Base-by-base conservation (phyloP, 495 filamentous ascomycete genomes). In the Penicillium cataractarum region DNA sequence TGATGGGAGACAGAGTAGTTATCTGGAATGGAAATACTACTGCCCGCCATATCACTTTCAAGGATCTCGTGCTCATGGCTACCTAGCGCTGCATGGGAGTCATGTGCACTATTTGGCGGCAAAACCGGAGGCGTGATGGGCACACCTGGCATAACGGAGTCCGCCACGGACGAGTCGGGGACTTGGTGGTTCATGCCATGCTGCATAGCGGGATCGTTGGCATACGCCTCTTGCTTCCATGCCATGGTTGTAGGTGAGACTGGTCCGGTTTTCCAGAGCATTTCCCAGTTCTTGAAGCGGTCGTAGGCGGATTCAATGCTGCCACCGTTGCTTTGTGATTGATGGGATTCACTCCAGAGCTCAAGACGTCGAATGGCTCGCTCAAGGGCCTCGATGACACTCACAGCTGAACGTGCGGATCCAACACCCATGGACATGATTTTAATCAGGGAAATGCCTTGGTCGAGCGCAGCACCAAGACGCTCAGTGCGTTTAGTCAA, bases 371-470 rank as follows among this genome's bases (percentile, higher is more conserved):
- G 72, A 21, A 82, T 80, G 7, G 80, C 78, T 13, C 79, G 74
- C 42, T 83, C 80, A 9, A 83, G 76, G 5, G 81, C 75, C 64
- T 83, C 81, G 35, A 83, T 83, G n/a, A 83, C 75, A 44, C 75
- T 81, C 17, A 80, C 80, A 9, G 81, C 81, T 9, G 79, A 81
- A 19, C 76, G 72, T 0, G 81, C 80, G n/a, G 80, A 83, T 2
- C 78, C 78, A 15, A 80, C 77, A 6, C 78, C 79, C 76, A 80
- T 81, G 1, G 81, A 80, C 81, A 83, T 83, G 32, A 79, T 79
- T 59, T 81, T 82, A 53, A 83, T 82, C 21, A 83, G 61, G 17
- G 71, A 76, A 66, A 83, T 78, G 31, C 81, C 81, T 57, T 80
- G 79, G 8, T 79, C 72, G 4, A 83, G 69, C 17, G 78, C 73